A percentile compares a stretch with the other conserved stretches of the same genome.
Evolutionary conservation across 2,329 filamentous ascomycete species (phyloP).

Genomic region (Xylaria sp.): DNA sequence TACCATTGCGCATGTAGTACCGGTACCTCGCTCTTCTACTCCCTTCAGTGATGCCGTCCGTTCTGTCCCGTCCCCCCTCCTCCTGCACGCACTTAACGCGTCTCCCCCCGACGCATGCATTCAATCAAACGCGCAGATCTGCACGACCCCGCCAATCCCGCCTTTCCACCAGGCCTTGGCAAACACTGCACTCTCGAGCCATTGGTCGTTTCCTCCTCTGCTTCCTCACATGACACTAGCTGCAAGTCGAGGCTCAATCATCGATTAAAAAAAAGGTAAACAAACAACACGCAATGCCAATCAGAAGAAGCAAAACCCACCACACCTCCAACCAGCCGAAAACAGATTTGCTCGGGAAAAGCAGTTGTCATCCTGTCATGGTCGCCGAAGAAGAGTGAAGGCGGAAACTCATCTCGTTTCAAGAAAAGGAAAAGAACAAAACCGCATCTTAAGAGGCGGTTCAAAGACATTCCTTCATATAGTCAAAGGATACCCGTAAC

Average conservation of each 20-base stretch:
- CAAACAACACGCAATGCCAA: conserved; percentile 30
- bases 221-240: conserved; percentile 33
- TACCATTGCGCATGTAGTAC: background rate
- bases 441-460: conserved; percentile 2
- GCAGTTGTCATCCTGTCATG: background rate
- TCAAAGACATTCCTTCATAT: background rate
- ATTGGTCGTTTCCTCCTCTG: conserved; percentile 30
- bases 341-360: background rate
- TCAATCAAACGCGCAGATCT: conserved; percentile 38
- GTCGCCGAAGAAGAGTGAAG: background rate
- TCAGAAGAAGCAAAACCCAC: conserved; percentile 21
- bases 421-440: background rate
- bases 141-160: conserved; percentile 31
- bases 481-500: conserved; percentile 3
- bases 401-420: background rate
- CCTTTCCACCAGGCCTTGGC: conserved; percentile 29
- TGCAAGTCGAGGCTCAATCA: conserved; percentile 27
- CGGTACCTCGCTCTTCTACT: background rate
- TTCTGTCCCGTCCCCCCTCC: background rate
- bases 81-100: conserved; percentile 40
- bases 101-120: conserved; percentile 34
- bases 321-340: conserved; percentile 1
- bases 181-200: conserved; percentile 10
- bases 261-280: conserved; percentile 26
- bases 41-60: background rate